These are phyloP conservation scores for Colletotrichum euphorbiae DNA, from an alignment of 2,329 filamentous ascomycete genomes.

Conservation along the genomic window DNA sequence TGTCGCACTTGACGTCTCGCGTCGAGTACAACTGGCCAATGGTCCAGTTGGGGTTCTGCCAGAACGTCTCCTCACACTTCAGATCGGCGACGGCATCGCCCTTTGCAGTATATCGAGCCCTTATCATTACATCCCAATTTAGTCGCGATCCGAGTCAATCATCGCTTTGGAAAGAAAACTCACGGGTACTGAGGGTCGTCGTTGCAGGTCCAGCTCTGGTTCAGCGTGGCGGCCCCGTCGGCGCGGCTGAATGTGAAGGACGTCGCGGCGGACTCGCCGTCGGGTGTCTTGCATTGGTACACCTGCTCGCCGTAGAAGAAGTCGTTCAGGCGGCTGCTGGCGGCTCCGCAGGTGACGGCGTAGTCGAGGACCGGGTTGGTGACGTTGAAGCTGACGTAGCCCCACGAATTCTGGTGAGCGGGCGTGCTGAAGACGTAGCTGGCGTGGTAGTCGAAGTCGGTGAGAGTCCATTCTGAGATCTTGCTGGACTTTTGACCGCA, in stretches of 20 bases:
- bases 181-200: constrained; percentile 49
- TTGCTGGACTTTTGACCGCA: constrained; percentile 39
- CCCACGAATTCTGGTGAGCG: constrained; percentile 62
- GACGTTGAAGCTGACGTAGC: constrained; percentile 62
- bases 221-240: constrained; percentile 52
- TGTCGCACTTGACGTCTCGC: constrained; percentile 46
- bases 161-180: background rate
- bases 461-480: constrained; percentile 52
- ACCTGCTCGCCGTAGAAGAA: constrained; percentile 62
- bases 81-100: constrained; percentile 46
- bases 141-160: background rate
- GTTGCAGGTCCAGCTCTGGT: constrained; percentile 62
- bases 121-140: constrained; percentile 1
- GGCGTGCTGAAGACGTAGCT: constrained; percentile 62
- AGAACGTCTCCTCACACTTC: constrained; percentile 45
- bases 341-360: constrained; percentile 52
- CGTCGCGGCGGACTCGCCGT: constrained; percentile 47
- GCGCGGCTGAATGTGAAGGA: constrained; percentile 58
- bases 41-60: constrained; percentile 49
- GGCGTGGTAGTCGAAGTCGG: constrained; percentile 61
- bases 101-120: constrained; percentile 46
- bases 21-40: constrained; percentile 48
- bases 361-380: constrained; percentile 57
- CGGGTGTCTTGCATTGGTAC: constrained; percentile 57
- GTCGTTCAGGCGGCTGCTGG: constrained; percentile 56